These are phyloP conservation scores for Epichloe gansuensis DNA, from an alignment of 2,329 filamentous ascomycete species.

Conservation along the genomic window DNA sequence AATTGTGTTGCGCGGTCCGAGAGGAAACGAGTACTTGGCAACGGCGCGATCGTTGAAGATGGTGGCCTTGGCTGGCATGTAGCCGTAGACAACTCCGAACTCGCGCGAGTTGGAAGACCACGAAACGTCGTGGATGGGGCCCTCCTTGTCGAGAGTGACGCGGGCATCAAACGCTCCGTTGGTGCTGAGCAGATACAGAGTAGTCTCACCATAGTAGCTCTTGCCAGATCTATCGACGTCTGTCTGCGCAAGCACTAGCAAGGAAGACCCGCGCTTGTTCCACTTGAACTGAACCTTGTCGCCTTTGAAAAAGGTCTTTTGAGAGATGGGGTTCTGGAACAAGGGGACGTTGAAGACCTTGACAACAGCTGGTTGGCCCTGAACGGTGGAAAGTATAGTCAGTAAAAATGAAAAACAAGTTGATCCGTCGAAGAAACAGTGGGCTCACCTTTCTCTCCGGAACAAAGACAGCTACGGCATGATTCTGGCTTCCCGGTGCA, in stretches of 20 bases:
- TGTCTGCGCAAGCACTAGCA: conserved; percentile 92
- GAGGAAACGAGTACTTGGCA: conserved; percentile 71
- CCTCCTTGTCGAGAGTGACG: conserved; percentile 88
- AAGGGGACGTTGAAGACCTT: conserved; percentile 90
- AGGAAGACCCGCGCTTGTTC: conserved; percentile 82
- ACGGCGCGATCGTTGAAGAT: conserved; percentile 89
- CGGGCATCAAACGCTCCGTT: conserved; percentile 88
- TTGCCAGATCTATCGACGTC: conserved; percentile 98
- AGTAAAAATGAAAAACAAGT: not conserved
- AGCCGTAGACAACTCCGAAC: conserved; percentile 95
- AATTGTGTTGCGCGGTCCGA: conserved; percentile 88
- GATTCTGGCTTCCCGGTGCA: conserved; percentile 68
- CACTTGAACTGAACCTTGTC: conserved; percentile 98
- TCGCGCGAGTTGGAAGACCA: conserved; percentile 98
- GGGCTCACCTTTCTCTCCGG: conserved; percentile 77
- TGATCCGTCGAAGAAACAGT: not conserved
- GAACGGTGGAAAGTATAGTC: not conserved
- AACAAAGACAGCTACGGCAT: conserved; percentile 88
- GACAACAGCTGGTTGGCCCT: conserved; percentile 82
- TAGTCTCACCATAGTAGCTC: conserved; percentile 98
- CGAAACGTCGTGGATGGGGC: conserved; percentile 93
- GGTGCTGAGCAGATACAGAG: conserved; percentile 85
- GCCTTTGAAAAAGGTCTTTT: conserved; percentile 98
- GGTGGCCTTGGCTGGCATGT: conserved; percentile 98
- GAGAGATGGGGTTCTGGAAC: conserved; percentile 71